Conservation (phyloP, 352 stramenopile genomes). For the Elongisporangium anandrum region DNA sequence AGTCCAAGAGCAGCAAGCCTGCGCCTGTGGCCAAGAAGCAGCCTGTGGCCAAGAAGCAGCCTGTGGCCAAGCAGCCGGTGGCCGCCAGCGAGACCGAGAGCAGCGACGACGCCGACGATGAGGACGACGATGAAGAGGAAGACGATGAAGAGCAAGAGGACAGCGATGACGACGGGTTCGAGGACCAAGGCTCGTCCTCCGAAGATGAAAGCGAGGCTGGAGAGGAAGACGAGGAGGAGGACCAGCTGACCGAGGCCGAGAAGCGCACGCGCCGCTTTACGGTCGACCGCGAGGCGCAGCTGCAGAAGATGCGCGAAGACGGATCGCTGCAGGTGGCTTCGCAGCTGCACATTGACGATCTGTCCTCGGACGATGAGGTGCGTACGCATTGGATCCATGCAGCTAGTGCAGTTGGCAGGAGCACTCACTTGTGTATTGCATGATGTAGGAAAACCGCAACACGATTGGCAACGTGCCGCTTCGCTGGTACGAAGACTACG, state of each 20-base stretch:
- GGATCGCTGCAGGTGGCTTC: slow-evolving; percentile 77
- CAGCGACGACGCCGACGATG: slow-evolving; percentile 59
- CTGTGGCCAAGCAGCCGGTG: slow-evolving; percentile 18
- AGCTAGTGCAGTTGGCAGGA: background rate
- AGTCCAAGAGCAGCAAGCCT: slow-evolving; percentile 6
- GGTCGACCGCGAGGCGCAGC: slow-evolving; percentile 66
- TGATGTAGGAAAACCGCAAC: slow-evolving; percentile 87
- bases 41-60: slow-evolving; percentile 6
- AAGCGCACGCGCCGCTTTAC: slow-evolving; percentile 73
- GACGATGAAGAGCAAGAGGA: slow-evolving; percentile 43
- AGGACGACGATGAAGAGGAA: slow-evolving; percentile 38
- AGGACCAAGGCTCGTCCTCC: slow-evolving; percentile 83
- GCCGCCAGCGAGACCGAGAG: slow-evolving; percentile 46
- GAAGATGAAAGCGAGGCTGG: slow-evolving; percentile 62
- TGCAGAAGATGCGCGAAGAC: slow-evolving; percentile 84
- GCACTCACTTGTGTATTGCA: background rate
- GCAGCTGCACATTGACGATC: slow-evolving; percentile 96
- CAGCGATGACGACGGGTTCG: slow-evolving; percentile 64
- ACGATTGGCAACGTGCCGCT: slow-evolving; percentile 98
- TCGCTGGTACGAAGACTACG: slow-evolving; percentile 99
- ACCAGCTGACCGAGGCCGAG: slow-evolving; percentile 73
- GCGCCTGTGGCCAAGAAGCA: slow-evolving; percentile 4
- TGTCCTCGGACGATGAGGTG: slow-evolving; percentile 97
- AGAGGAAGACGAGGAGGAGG: slow-evolving; percentile 60
- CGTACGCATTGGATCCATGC: background rate